A percentile compares a stretch with the other conserved stretches of the same genome.
Conservation (phyloP, 352 stramenopile species). For the Aphanomyces astaci region DNA sequence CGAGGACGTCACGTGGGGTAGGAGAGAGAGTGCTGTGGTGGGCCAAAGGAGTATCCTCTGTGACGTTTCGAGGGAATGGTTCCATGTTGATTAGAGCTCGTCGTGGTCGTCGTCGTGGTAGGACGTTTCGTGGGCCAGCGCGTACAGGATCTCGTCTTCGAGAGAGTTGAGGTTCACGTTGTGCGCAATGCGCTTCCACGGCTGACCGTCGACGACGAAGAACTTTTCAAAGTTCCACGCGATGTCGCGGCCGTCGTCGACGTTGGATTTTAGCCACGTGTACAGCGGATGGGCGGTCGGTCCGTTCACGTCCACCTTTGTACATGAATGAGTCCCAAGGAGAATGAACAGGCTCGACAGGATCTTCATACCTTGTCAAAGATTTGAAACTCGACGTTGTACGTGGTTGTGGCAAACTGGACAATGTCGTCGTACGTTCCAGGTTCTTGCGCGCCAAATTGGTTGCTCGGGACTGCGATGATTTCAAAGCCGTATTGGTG, state of each 20-base stretch:
- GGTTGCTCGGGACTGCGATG: constrained; percentile 93
- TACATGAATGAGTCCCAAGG: background rate
- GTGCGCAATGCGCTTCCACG: constrained; percentile 58
- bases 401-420: constrained; percentile 61
- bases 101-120: constrained; percentile 8
- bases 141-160: constrained; percentile 47
- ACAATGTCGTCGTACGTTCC: constrained; percentile 58
- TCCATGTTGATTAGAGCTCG: constrained; percentile 3
- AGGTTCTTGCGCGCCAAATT: constrained; percentile 91
- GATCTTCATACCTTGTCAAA: constrained; percentile 61
- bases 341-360: background rate
- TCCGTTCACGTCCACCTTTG: constrained; percentile 93
- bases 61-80: no score
- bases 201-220: constrained; percentile 62
- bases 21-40: no score
- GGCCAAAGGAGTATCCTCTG: no score
- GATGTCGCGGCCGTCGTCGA: constrained; percentile 37
- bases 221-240: constrained; percentile 90
- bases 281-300: constrained; percentile 80
- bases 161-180: constrained; percentile 56
- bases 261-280: constrained; percentile 77
- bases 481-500: constrained; percentile 70
- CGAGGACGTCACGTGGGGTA: no score
- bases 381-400: constrained; percentile 74
- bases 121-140: background rate